Conservation (phyloP, 2,329 filamentous ascomycete genomes). For the Aspergillus hortae region DNA sequence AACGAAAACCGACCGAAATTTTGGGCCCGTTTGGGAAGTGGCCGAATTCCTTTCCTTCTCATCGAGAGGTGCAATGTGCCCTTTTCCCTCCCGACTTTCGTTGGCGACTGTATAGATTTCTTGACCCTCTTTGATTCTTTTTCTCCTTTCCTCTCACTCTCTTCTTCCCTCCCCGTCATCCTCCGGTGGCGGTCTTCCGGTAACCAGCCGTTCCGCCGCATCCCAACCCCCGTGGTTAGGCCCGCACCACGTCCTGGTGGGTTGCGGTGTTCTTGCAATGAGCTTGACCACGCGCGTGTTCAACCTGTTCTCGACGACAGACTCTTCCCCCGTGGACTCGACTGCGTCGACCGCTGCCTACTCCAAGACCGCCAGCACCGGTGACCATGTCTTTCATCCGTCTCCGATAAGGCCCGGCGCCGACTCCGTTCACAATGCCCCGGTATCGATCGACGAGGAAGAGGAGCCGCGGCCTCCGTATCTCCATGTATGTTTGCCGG, state of each 20-base stretch:
- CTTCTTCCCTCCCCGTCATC: conserved; percentile 7
- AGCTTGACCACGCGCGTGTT: conserved; percentile 55
- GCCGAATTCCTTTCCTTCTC: not conserved
- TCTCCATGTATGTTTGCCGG: conserved; percentile 53
- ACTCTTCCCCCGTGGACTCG: conserved; percentile 26
- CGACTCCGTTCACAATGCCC: conserved; percentile 29
- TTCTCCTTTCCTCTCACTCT: conserved; percentile 5
- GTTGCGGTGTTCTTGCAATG: conserved; percentile 46
- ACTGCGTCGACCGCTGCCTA: conserved; percentile 23
- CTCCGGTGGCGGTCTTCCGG: conserved; percentile 13
- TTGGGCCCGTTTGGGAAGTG: conserved; percentile 13
- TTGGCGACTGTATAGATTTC: conserved; percentile 9
- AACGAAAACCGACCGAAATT: conserved; percentile 32
- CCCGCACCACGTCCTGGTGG: conserved; percentile 31
- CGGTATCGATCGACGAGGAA: conserved; percentile 43
- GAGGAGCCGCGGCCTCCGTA: conserved; percentile 60
- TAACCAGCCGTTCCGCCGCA: conserved; percentile 18
- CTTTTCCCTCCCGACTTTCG: conserved; percentile 5
- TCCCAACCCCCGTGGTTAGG: conserved; percentile 24
- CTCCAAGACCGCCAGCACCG: conserved; percentile 23
- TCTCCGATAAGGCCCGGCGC: conserved; percentile 13
- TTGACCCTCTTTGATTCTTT: conserved; percentile 2
- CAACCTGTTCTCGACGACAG: conserved; percentile 49
- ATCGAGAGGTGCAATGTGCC: conserved; percentile 16
- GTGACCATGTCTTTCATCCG: conserved; percentile 15